phyloP scores from a whole-genome alignment of 805 yeast species.

The Hanseniaspora singularis region DNA sequence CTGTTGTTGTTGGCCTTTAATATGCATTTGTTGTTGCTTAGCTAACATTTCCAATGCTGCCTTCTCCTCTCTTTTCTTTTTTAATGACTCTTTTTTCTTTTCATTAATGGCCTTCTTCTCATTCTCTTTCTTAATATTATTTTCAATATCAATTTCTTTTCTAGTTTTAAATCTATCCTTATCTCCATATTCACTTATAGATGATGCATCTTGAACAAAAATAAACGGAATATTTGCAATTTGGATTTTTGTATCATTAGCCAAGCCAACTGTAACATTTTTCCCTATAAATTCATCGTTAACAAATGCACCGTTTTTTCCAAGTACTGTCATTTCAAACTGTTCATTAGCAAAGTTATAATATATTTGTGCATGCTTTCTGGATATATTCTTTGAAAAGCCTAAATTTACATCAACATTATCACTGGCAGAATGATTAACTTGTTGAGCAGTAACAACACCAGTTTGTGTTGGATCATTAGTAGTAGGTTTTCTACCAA shows the following conservation, averaged over 20 bases:
- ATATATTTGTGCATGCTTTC: conserved; percentile 90
- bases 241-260: conserved; percentile 73
- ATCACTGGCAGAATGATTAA: conserved; percentile 26
- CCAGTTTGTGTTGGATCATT: conserved; percentile 14
- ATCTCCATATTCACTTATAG: conserved; percentile 18
- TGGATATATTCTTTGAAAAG: conserved; percentile 79
- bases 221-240: conserved; percentile 85
- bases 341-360: conserved; percentile 93
- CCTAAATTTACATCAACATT: conserved; percentile 89
- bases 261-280: conserved; percentile 80
- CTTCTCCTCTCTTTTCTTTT: conserved; percentile 8
- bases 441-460: conserved; percentile 14
- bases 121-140: conserved; percentile 11
- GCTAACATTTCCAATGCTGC: conserved; percentile 16
- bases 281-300: conserved; percentile 81
- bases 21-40: conserved; percentile 17
- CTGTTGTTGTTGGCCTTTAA: conserved; percentile 17
- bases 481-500: conserved; percentile 54
- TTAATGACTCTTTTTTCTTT: conserved; percentile 13
- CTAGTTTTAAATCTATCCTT: conserved; percentile 14
- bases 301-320: conserved; percentile 94
- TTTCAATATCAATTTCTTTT: conserved; percentile 16
- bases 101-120: conserved; percentile 9
- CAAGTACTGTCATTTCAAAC: conserved; percentile 81
- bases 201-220: conserved; percentile 68